These are phyloP conservation scores for Aureobasidium sp. DNA, from an alignment of 2,329 filamentous ascomycete genomes.

Conservation along the genomic window DNA sequence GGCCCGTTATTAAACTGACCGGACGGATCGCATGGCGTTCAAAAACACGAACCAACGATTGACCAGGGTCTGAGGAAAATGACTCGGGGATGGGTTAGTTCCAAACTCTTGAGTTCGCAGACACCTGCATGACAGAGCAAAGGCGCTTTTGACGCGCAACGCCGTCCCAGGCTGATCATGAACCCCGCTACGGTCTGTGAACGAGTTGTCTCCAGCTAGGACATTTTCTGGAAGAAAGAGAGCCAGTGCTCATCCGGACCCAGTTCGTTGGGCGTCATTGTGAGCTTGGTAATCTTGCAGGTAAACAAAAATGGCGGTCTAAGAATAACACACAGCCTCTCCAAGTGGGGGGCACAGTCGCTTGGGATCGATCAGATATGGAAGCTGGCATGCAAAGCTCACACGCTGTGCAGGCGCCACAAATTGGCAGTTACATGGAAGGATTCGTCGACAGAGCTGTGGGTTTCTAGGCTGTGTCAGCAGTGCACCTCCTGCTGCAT, in stretches of 20 bases:
- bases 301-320: slow-evolving; percentile 7
- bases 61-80: slow-evolving; percentile 6
- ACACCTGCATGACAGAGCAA: slow-evolving; percentile 12
- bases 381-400: slow-evolving; percentile 3
- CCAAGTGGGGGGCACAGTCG: slow-evolving; percentile 1
- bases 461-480: neutral
- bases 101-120: slow-evolving; percentile 13
- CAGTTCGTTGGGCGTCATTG: slow-evolving; percentile 9
- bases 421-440: neutral
- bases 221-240: neutral
- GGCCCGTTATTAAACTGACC: slow-evolving; percentile 14
- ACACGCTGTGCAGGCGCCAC: slow-evolving; percentile 8
- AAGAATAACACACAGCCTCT: slow-evolving; percentile 14
- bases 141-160: slow-evolving; percentile 3
- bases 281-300: slow-evolving; percentile 4
- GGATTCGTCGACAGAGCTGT: neutral
- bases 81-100: slow-evolving; percentile 4
- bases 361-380: neutral
- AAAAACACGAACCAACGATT: slow-evolving; percentile 1
- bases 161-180: neutral
- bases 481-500: slow-evolving; percentile 1
- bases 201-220: neutral
- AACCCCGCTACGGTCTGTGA: slow-evolving; percentile 4
- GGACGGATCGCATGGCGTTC: slow-evolving; percentile 9
- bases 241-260: neutral